Evolutionary conservation across 352 stramenopile genomes (phyloP), one percentile per base, ranked within the genome.

Genomic region (Phytophthora hibernalis): DNA sequence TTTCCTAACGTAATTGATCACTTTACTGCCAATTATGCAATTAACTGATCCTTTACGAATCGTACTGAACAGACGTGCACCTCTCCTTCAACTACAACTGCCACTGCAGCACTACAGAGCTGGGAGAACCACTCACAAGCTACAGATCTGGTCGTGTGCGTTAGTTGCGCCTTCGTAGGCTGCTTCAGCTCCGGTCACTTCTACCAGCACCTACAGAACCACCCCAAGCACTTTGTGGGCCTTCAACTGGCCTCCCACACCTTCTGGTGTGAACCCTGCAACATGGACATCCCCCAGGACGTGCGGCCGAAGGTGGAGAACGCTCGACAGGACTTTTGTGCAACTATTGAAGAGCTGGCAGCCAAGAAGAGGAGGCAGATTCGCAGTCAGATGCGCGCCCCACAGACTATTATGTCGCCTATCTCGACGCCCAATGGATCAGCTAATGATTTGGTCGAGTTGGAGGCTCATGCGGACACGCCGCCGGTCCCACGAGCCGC

Each of bases 161-260:
- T 92, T 12, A 83, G 63, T 20, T 92, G 83, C 53, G 83, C 73
- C 44, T 86, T 86, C 60, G 65, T 92, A 15, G 83, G 72, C 30
- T 92, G 83, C 53, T 65, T 87, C 18, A 73, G 72, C 47, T 52
- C 65, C 11, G 79, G 77, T 33, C 83, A 92, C 67, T 85, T 86
- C 51, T 66, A 67, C 37, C 69, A 73, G 38, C 83, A 92, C 54
- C 54, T 84, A 15, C 70, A 84, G 72, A 13, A 65, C 3, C 70
- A 87, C 38, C 26, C 80, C 5, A 92, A 92, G 61, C 83, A 92
- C 56, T 89, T 82, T 51, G 77, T 89, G 18, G 73, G 71, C 12
- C 76, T 90, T 21, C 72, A 86, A 47, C 49, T 82, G 30, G 79
- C 64, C 9, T 73, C 77, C 15, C 67, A 77, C 48, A 82, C 68